A percentile compares a stretch with the other conserved stretches of the same genome.
These are phyloP conservation scores for Talaromyces sp. DNA, from an alignment of 2,329 filamentous ascomycete species.

Conservation along the genomic window DNA sequence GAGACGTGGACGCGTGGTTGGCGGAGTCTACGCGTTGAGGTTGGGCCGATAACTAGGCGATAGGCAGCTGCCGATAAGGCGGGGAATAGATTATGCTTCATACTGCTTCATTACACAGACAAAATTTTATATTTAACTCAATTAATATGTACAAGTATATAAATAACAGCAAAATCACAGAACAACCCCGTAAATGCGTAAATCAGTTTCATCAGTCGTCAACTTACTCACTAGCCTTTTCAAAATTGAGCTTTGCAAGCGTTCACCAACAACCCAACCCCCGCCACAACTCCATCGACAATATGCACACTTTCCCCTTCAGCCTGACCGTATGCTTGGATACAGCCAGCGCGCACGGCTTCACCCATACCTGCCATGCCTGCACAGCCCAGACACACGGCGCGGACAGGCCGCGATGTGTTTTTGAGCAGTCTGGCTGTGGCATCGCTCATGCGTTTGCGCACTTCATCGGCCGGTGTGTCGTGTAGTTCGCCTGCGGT, in stretches of 20 bases:
- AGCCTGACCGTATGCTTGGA: constrained; percentile 59
- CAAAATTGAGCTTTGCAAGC: constrained; percentile 35
- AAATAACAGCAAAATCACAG: neutral
- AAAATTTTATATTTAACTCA: neutral
- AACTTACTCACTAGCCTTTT: neutral
- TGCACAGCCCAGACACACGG: constrained; percentile 80
- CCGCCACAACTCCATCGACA: constrained; percentile 61
- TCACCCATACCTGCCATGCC: constrained; percentile 84
- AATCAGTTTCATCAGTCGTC: neutral
- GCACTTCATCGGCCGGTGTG: constrained; percentile 60
- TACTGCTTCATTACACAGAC: neutral
- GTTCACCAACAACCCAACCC: constrained; percentile 31
- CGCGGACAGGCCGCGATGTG: constrained; percentile 49
- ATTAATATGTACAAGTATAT: neutral
- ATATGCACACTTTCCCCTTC: constrained; percentile 60
- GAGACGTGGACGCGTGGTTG: constrained; percentile 22
- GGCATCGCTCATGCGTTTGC: constrained; percentile 62
- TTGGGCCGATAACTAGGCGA: neutral
- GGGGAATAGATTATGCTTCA: neutral
- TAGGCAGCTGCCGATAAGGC: neutral
- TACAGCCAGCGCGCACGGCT: constrained; percentile 66
- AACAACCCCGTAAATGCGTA: neutral
- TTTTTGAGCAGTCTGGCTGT: constrained; percentile 60
- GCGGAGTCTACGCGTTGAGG: constrained; percentile 31
- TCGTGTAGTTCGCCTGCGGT: constrained; percentile 75